Conservation (phyloP, 345 rosid species). For the Garcia nutans region DNA sequence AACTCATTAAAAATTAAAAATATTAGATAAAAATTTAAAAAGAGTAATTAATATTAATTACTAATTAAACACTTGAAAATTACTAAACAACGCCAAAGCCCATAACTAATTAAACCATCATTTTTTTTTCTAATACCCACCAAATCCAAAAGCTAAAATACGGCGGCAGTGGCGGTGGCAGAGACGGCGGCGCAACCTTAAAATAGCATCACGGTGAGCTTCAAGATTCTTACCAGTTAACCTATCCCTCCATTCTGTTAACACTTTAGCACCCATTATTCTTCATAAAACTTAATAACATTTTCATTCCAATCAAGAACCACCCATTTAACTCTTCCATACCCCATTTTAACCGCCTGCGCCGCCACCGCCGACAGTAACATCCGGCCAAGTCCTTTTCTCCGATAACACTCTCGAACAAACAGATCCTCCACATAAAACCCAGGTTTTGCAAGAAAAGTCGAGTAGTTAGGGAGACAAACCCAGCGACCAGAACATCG, state of each 20-base stretch:
- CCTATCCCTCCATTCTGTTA: slow-evolving; percentile 80
- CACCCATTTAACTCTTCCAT: slow-evolving; percentile 86
- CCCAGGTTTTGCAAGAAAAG: slow-evolving; percentile 72
- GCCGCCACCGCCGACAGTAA: slow-evolving; percentile 72
- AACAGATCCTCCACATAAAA: slow-evolving; percentile 79
- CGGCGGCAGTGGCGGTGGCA: no score
- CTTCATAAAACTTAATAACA: slow-evolving; percentile 78
- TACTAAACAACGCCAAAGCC: no score
- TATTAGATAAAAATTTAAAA: no score
- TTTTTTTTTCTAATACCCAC: no score
- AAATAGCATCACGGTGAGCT: slow-evolving; percentile 47
- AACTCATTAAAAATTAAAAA: no score
- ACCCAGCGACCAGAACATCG: slow-evolving; percentile 64
- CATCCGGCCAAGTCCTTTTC: slow-evolving; percentile 77
- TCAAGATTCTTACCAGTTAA: slow-evolving; percentile 78
- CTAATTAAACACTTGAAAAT: no score
- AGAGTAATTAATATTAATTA: no score
- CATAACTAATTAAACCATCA: no score
- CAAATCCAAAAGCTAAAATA: no score
- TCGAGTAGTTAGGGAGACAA: slow-evolving; percentile 75
- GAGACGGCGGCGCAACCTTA: not conserved
- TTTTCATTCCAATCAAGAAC: slow-evolving; percentile 91
- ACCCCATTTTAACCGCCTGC: slow-evolving; percentile 85
- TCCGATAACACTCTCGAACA: slow-evolving; percentile 76
- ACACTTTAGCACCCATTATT: slow-evolving; percentile 80